phyloP scores from a whole-genome alignment of 805 yeast species.

The Zygoascus tannicola region DNA sequence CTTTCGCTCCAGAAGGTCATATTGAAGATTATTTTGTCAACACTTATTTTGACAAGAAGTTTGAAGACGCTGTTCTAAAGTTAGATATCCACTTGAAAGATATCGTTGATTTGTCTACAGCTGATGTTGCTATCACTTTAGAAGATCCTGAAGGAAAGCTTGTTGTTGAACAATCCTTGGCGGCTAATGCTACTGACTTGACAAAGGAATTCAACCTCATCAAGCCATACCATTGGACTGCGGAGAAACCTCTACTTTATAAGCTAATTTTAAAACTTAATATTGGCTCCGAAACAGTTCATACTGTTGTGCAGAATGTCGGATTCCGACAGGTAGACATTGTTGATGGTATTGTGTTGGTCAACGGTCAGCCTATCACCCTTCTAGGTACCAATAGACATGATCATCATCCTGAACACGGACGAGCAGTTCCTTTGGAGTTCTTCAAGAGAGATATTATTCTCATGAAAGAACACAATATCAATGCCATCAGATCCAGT shows the following conservation, averaged over 20 bases:
- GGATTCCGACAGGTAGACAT: constrained; percentile 30
- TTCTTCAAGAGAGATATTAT: constrained; percentile 25
- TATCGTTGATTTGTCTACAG: background rate
- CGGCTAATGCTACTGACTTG: background rate
- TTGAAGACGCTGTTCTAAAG: constrained; percentile 4
- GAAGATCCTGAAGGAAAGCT: background rate
- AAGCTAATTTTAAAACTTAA: constrained; percentile 15
- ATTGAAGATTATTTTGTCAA: constrained; percentile 23
- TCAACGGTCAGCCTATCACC: constrained; percentile 26
- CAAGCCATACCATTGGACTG: constrained; percentile 28
- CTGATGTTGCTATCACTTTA: background rate
- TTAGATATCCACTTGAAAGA: constrained; percentile 5
- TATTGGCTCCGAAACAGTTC: constrained; percentile 7
- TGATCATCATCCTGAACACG: constrained; percentile 30
- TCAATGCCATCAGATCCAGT: constrained; percentile 30
- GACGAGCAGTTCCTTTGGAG: constrained; percentile 30
- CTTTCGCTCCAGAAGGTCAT: constrained; percentile 21
- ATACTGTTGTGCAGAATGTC: constrained; percentile 18
- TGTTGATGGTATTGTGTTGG: constrained; percentile 22
- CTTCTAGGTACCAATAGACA: constrained; percentile 31
- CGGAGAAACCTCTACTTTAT: constrained; percentile 29
- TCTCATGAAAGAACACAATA: constrained; percentile 28
- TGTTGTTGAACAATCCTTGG: background rate
- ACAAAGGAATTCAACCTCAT: constrained; percentile 4
- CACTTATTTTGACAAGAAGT: constrained; percentile 8